These are phyloP conservation scores for Knoxdaviesia capensis DNA, from an alignment of 2,329 filamentous ascomycete genomes.

Conservation along the genomic window DNA sequence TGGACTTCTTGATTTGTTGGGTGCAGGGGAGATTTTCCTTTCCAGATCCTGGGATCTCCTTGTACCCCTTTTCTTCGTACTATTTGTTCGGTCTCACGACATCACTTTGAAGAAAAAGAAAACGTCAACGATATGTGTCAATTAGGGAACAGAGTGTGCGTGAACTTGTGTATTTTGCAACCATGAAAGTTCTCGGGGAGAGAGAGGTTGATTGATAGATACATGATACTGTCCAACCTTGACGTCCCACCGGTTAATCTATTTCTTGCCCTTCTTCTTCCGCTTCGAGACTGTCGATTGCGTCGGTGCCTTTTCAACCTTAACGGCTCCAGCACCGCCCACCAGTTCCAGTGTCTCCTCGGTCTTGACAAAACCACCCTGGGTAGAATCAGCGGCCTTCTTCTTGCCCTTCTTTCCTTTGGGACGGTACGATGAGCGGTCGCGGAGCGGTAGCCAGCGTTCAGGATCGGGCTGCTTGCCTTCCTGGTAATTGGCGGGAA, in stretches of 20 bases:
- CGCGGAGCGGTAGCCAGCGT: conserved; percentile 78
- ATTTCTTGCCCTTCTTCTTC: conserved; percentile 29
- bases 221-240: too few species aligned
- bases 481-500: conserved; percentile 57
- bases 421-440: conserved; percentile 72
- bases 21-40: too few species aligned
- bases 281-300: conserved; percentile 17
- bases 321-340: conserved; percentile 40
- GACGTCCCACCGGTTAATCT: conserved; percentile 3
- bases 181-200: too few species aligned
- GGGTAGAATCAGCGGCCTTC: conserved; percentile 57
- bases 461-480: conserved; percentile 73
- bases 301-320: conserved; percentile 36
- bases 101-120: too few species aligned
- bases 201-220: too few species aligned
- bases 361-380: conserved; percentile 65
- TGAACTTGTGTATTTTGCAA: too few species aligned
- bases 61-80: too few species aligned
- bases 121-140: too few species aligned
- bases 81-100: too few species aligned
- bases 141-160: too few species aligned
- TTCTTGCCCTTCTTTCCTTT: conserved; percentile 88
- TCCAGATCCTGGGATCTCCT: too few species aligned
- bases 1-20: too few species aligned
- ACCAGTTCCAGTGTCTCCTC: conserved; percentile 46